A percentile compares a stretch with the other conserved stretches of the same genome.
phyloP scores from a whole-genome alignment of 257 asterid species.

The Ehretia macrophylla region DNA sequence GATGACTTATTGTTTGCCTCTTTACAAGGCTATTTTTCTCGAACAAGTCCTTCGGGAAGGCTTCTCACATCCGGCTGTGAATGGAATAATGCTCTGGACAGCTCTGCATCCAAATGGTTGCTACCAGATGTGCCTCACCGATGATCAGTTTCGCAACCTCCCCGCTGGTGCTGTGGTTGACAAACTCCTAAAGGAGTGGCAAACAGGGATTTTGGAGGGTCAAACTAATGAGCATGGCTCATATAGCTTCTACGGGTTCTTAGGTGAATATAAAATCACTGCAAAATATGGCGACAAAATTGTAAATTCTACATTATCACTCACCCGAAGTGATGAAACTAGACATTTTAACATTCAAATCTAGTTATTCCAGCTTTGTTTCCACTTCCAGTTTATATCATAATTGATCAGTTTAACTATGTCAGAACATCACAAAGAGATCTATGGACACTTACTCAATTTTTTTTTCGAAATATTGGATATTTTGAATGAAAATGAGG shows the following conservation, averaged over 20 bases:
- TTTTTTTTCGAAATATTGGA: no score
- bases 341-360: conserved; percentile 34
- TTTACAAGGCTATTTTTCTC: conserved; percentile 38
- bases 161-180: conserved; percentile 53
- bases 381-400: background rate
- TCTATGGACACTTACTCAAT: no score
- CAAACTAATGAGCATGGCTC: conserved; percentile 42
- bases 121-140: conserved; percentile 61
- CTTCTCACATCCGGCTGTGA: conserved; percentile 48
- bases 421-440: no score
- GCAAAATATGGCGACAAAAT: conserved; percentile 15
- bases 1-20: background rate
- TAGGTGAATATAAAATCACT: conserved; percentile 45
- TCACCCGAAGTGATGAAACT: conserved; percentile 37
- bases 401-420: background rate
- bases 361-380: conserved; percentile 1
- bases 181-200: conserved; percentile 49
- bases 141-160: conserved; percentile 35
- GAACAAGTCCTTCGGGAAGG: conserved; percentile 52
- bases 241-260: conserved; percentile 40
- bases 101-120: conserved; percentile 39
- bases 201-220: conserved; percentile 33
- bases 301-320: conserved; percentile 32
- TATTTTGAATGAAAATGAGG: no score
- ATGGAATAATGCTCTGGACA: conserved; percentile 55